Evolutionary conservation across 139 green algal genomes (phyloP), one percentile per base, ranked within the genome.

Genomic region (Picochlorum sp.): DNA sequence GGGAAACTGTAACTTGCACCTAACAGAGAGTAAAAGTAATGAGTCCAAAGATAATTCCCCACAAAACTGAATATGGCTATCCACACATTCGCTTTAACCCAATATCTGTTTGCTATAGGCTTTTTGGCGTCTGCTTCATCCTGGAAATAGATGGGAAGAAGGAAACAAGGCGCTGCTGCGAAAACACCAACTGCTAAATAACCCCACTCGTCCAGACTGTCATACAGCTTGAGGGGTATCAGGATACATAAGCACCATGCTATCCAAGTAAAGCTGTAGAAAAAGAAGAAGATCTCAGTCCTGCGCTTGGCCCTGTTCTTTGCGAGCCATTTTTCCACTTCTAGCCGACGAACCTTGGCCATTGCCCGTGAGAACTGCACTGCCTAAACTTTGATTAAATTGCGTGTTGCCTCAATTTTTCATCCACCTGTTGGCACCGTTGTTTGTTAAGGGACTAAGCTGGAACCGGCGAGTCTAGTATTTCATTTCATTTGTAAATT

Each of bases 41-140:
- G 93, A 18, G 93, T 98, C 86, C 87, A 99, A 41, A 96, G 92
- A 65, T 98, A 99, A 69, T 99, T 99, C 39, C 93, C 93, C 7
- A 98, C 86, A 77, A 90, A 98, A 59, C 81, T 88, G 59, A 95
- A 96, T 18, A 98, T 83, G 3, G 84, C 84, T 18, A 98, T 92
- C 91, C 91, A 99, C 5, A 95, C 44, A 57, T 96, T 97, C 25
- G 90, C 89, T 77, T 96, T 96, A 18, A 97, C 82, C 90, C 90
- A 97, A 64, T 88, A 87, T 2, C 77, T 72, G 37, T 93, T 68
- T n/a, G 60, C 44, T 63, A 73, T 77, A 3, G 90, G 86, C 69
- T 84, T 91, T 50, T 55, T 68, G 10, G 55, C 52, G 33, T 97
- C 90, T 22, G 50, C 9, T 7, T 71, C 74, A 49, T 72, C 68